These are phyloP conservation scores for Ploettnerulaceae sp. DNA, from an alignment of 2,329 filamentous ascomycete species.

Conservation along the genomic window DNA sequence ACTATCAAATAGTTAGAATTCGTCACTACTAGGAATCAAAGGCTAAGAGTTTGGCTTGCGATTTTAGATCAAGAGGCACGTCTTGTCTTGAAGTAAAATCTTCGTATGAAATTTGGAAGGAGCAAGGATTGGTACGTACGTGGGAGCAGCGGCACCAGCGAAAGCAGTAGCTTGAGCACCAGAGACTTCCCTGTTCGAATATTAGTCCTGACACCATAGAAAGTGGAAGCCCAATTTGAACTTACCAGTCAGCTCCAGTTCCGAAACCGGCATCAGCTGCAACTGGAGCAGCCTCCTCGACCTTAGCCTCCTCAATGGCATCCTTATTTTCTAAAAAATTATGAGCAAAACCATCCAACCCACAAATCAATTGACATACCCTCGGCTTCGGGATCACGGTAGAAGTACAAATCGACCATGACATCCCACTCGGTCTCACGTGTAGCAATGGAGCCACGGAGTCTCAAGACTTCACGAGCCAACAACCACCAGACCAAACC, in stretches of 20 bases:
- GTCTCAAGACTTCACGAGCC: conserved; percentile 98
- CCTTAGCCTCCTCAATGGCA: conserved; percentile 82
- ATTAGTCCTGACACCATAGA: conserved; percentile 54
- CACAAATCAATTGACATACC: conserved; percentile 34
- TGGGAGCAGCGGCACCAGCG: conserved; percentile 52
- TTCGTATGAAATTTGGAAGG: too few species aligned
- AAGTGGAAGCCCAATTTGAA: conserved; percentile 56
- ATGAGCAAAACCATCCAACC: neutral
- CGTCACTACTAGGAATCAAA: too few species aligned
- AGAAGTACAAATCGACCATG: conserved; percentile 99
- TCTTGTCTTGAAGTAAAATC: too few species aligned
- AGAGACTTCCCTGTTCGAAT: conserved; percentile 47
- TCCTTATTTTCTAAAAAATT: conserved; percentile 72
- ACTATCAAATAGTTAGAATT: too few species aligned
- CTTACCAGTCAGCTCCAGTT: conserved; percentile 68
- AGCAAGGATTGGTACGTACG: too few species aligned
- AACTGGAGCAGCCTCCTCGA: conserved; percentile 57
- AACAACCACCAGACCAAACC: conserved; percentile 99
- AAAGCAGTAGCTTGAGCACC: conserved; percentile 57
- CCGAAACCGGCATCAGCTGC: conserved; percentile 67
- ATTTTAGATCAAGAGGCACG: too few species aligned
- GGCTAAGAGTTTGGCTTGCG: too few species aligned
- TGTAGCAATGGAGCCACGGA: conserved; percentile 92
- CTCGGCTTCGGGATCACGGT: conserved; percentile 99
- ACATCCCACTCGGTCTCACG: conserved; percentile 98